A percentile compares a stretch with the other conserved stretches of the same genome.
Evolutionary conservation across 1,284 basidiomycete species (phyloP).

Genomic region (Papiliotrema flavescens): DNA sequence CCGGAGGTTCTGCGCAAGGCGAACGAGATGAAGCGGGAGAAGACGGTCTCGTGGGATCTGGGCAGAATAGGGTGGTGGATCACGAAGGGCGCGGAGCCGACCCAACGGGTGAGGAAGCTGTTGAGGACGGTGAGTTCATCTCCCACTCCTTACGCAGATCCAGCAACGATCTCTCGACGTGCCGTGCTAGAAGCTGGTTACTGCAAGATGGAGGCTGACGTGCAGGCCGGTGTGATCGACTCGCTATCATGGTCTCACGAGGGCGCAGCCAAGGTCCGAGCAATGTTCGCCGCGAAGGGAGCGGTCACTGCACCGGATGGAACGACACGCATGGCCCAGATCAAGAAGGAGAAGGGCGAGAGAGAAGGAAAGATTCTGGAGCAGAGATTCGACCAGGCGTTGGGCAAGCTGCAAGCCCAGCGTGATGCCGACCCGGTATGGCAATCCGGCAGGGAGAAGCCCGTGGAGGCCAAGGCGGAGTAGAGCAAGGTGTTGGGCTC

Average conservation of each 20-base stretch:
- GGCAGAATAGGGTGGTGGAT: slow-evolving; percentile 90
- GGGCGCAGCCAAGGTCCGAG: not conserved
- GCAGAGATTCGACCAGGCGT: too few relatives aligned
- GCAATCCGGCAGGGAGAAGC: too few relatives aligned
- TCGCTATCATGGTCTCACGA: not conserved
- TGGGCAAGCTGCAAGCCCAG: too few relatives aligned
- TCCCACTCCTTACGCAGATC: not conserved
- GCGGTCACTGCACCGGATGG: not conserved
- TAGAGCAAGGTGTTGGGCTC: too few relatives aligned
- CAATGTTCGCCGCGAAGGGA: not conserved
- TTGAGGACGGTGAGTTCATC: slow-evolving; percentile 67
- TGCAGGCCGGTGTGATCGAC: not conserved
- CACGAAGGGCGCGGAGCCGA: slow-evolving; percentile 75
- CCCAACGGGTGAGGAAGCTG: slow-evolving; percentile 69
- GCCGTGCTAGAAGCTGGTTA: not conserved
- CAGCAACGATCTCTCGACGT: not conserved
- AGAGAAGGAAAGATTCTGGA: too few relatives aligned
- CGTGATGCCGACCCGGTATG: too few relatives aligned
- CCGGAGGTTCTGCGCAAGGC: not conserved
- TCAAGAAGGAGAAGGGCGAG: too few relatives aligned
- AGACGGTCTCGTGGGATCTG: slow-evolving; percentile 84
- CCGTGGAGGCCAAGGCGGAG: too few relatives aligned
- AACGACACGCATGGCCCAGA: not conserved
- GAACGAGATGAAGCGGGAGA: slow-evolving; percentile 50
- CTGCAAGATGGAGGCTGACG: not conserved